Evolutionary conservation across 306 rosid species (phyloP).

Genomic region (Malus fusca): DNA sequence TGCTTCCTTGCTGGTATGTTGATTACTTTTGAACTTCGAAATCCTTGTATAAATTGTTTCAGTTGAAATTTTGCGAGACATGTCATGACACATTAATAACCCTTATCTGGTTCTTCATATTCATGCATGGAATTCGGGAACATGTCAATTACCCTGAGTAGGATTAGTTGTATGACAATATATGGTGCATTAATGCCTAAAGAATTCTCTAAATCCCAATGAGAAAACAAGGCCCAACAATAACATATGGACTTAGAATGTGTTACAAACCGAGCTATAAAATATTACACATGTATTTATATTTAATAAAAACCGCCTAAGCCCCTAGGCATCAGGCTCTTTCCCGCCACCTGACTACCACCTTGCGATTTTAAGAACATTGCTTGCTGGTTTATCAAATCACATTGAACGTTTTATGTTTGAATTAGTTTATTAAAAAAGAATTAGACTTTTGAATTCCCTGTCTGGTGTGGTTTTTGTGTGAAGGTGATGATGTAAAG

Average conservation of each 20-base stretch:
- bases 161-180: not conserved
- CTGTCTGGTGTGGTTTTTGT: not conserved
- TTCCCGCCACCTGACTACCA: no score
- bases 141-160: not conserved
- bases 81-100: slow-evolving; percentile 1
- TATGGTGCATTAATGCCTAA: not conserved
- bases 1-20: slow-evolving; percentile 94
- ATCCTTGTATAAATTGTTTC: not conserved
- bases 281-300: no score
- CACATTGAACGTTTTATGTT: not conserved
- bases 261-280: no score
- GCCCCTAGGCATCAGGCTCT: no score
- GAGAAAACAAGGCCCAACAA: no score
- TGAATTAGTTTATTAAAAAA: not conserved
- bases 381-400: not conserved
- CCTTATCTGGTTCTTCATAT: not conserved
- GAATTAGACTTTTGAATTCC: not conserved
- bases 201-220: not conserved
- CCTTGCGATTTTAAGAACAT: no score
- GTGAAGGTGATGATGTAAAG: slow-evolving; percentile 94
- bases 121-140: not conserved
- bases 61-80: not conserved
- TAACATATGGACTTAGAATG: no score
- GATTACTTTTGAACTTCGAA: slow-evolving; percentile 1
- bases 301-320: no score